A percentile compares a stretch with the other conserved stretches of the same genome.
Conservation (phyloP, 2,329 filamentous ascomycete species). For the Aspergillus versicolor region DNA sequence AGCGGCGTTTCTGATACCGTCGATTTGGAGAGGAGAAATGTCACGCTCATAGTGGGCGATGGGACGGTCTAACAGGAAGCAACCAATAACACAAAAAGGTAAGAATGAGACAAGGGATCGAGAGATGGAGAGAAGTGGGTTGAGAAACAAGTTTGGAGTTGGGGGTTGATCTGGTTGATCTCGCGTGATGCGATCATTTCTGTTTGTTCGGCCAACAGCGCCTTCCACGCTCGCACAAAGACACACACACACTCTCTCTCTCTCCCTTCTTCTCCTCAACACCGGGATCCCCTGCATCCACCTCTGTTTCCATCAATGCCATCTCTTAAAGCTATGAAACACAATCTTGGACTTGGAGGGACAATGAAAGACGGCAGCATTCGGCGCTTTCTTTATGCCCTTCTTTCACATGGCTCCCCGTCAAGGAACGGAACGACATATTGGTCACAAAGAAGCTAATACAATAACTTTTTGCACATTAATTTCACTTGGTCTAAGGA, state of each 20-base stretch:
- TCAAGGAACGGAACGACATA: neutral
- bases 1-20: slow-evolving; percentile 23
- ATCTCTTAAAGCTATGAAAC: neutral
- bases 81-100: neutral
- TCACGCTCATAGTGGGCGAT: slow-evolving; percentile 3
- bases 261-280: neutral
- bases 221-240: neutral
- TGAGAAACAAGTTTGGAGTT: neutral
- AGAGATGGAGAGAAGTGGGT: neutral
- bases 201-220: neutral
- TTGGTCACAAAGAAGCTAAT: neutral
- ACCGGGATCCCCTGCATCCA: neutral
- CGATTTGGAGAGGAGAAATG: slow-evolving; percentile 11
- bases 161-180: neutral
- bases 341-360: neutral
- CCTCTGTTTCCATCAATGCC: neutral
- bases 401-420: neutral
- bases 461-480: neutral
- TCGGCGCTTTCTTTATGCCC: neutral
- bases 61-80: neutral
- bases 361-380: neutral
- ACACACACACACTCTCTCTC: neutral
- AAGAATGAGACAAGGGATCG: neutral
- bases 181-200: slow-evolving; percentile 7
- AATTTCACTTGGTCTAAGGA: neutral